These are phyloP conservation scores for Endocarpon pusillum DNA, from an alignment of 495 filamentous ascomycete species.

Conservation along the genomic window DNA sequence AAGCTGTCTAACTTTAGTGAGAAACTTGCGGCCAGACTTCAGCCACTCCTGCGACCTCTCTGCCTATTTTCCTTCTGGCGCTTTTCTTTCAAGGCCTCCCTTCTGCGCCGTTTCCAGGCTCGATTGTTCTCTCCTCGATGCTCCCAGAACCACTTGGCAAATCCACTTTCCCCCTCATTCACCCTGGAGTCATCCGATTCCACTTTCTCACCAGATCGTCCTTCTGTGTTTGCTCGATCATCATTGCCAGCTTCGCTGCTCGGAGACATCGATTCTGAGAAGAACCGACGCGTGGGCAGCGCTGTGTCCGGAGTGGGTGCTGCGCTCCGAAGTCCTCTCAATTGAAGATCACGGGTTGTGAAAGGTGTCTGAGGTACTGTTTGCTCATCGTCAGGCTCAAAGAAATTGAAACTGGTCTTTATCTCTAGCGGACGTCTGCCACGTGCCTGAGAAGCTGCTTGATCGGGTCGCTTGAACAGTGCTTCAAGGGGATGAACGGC, in stretches of 20 bases:
- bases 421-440: slow-evolving; percentile 24
- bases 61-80: slow-evolving; percentile 68
- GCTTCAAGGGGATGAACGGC: slow-evolving; percentile 77
- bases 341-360: slow-evolving; percentile 58
- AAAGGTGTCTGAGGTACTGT: slow-evolving; percentile 61
- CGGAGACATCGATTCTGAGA: slow-evolving; percentile 3
- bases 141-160: slow-evolving; percentile 86
- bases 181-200: slow-evolving; percentile 14
- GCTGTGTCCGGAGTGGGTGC: slow-evolving; percentile 92
- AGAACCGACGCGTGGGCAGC: slow-evolving; percentile 30
- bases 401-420: slow-evolving; percentile 44
- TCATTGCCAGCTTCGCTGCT: slow-evolving; percentile 10
- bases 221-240: slow-evolving; percentile 12
- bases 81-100: slow-evolving; percentile 69
- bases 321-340: slow-evolving; percentile 57
- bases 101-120: slow-evolving; percentile 73
- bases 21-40: too few relatives aligned
- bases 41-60: slow-evolving; percentile 20
- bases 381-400: slow-evolving; percentile 32
- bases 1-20: too few relatives aligned
- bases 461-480: slow-evolving; percentile 59
- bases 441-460: slow-evolving; percentile 16
- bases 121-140: slow-evolving; percentile 76
- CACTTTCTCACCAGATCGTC: slow-evolving; percentile 19
- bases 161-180: slow-evolving; percentile 43